phyloP scores from a whole-genome alignment of 805 yeast genomes.

The Cyberlindnera mycetangii region DNA sequence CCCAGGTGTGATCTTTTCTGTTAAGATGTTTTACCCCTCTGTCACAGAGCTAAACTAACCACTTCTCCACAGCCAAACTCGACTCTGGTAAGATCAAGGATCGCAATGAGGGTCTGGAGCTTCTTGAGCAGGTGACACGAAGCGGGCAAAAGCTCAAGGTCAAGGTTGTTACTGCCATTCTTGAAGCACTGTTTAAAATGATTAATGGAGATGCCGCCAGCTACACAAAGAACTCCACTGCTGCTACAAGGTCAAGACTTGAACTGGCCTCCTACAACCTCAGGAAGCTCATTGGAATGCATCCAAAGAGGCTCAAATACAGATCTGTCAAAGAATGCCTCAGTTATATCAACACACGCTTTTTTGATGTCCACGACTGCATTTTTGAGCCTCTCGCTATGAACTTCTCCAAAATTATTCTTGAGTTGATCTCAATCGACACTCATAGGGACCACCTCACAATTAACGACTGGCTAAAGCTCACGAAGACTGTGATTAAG shows the following conservation, averaged over 20 bases:
- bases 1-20: background rate
- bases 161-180: conserved; percentile 24
- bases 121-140: conserved; percentile 32
- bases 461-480: conserved; percentile 16
- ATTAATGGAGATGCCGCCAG: conserved; percentile 36
- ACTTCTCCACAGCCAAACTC: conserved; percentile 27
- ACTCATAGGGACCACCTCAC: conserved; percentile 23
- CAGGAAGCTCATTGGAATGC: conserved; percentile 21
- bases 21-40: background rate
- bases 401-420: conserved; percentile 30
- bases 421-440: conserved; percentile 22
- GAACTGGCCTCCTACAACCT: conserved; percentile 34
- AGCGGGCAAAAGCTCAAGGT: conserved; percentile 24
- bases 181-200: conserved; percentile 30
- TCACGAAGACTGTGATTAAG: conserved; percentile 11
- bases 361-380: conserved; percentile 13
- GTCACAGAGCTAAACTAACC: conserved; percentile 9
- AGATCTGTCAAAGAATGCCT: conserved; percentile 15
- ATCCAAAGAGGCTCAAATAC: conserved; percentile 16
- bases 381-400: conserved; percentile 30
- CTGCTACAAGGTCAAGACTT: conserved; percentile 31
- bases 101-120: conserved; percentile 47
- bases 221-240: conserved; percentile 26
- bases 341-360: conserved; percentile 11
- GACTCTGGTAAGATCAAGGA: conserved; percentile 53